Evolutionary conservation across 2,329 filamentous ascomycete species (phyloP).

Genomic region (Lecanicillium sp.): DNA sequence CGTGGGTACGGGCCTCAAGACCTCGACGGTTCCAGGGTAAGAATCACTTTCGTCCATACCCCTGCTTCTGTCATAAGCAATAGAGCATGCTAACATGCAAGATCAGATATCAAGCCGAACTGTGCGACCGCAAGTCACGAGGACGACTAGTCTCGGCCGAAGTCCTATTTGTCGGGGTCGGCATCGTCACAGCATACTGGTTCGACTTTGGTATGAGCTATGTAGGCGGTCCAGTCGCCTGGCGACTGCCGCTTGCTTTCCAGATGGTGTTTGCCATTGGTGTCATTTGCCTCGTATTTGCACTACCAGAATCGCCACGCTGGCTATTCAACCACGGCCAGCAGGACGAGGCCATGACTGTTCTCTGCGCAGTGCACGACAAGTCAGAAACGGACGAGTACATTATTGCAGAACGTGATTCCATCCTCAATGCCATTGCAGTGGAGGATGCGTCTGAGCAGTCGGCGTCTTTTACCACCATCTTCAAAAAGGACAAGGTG

Average conservation of each 20-base stretch:
- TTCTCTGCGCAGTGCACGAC: constrained; percentile 31
- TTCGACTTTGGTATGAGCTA: constrained; percentile 20
- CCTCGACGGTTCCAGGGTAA: constrained; percentile 30
- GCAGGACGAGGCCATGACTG: constrained; percentile 24
- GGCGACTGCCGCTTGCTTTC: constrained; percentile 17
- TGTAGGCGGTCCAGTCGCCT: constrained; percentile 11
- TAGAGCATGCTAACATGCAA: no score
- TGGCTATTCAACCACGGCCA: constrained; percentile 29
- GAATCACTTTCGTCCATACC: constrained; percentile 5
- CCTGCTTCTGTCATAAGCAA: constrained; percentile 6
- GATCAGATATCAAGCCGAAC: constrained; percentile 19
- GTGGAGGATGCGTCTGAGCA: constrained; percentile 20
- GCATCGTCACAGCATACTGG: constrained; percentile 26
- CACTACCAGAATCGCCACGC: constrained; percentile 30
- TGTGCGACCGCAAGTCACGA: constrained; percentile 38
- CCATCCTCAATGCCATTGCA: constrained; percentile 33
- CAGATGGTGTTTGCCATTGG: constrained; percentile 26
- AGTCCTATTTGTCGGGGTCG: constrained; percentile 29
- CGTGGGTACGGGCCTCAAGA: constrained; percentile 35
- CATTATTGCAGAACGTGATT: constrained; percentile 23
- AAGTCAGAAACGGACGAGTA: constrained; percentile 24
- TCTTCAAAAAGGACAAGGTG: constrained; percentile 33
- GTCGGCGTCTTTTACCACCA: constrained; percentile 28
- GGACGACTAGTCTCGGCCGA: constrained; percentile 44
- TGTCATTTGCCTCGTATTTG: constrained; percentile 25